Evolutionary conservation across 1,139 yeast species (phyloP).

Genomic region (Suhomyces anneliseae): DNA sequence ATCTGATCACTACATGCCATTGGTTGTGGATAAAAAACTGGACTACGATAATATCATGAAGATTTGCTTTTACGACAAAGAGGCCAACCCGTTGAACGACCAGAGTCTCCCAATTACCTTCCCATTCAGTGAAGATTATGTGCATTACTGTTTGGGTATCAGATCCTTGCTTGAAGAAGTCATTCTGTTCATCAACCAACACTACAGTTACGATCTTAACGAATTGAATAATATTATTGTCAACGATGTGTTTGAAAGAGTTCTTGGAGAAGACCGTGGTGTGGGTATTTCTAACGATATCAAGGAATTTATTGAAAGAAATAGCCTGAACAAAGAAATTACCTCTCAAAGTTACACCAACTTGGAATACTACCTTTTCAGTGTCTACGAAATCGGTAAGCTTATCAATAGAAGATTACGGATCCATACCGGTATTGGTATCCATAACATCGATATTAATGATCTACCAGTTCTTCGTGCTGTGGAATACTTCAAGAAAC

Average conservation of each 20-base stretch:
- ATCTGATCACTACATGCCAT: conserved; percentile 88
- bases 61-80: conserved; percentile 69
- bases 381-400: conserved; percentile 57
- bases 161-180: conserved; percentile 65
- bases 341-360: conserved; percentile 87
- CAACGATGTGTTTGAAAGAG: conserved; percentile 64
- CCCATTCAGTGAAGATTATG: conserved; percentile 88
- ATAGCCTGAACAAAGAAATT: conserved; percentile 80
- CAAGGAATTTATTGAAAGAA: conserved; percentile 55
- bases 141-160: conserved; percentile 77
- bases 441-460: conserved; percentile 36
- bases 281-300: conserved; percentile 68
- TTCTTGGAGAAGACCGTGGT: conserved; percentile 52
- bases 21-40: conserved; percentile 59
- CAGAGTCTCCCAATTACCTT: conserved; percentile 62
- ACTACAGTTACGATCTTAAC: conserved; percentile 52
- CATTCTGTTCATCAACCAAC: conserved; percentile 62
- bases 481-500: conserved; percentile 52
- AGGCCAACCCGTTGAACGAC: conserved; percentile 41
- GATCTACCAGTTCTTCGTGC: conserved; percentile 44
- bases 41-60: conserved; percentile 64
- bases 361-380: conserved; percentile 75
- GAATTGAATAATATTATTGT: conserved; percentile 50
- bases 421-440: conserved; percentile 56
- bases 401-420: conserved; percentile 42